phyloP scores from a whole-genome alignment of 208 protist genomes.

The Leishmania tropica region DNA sequence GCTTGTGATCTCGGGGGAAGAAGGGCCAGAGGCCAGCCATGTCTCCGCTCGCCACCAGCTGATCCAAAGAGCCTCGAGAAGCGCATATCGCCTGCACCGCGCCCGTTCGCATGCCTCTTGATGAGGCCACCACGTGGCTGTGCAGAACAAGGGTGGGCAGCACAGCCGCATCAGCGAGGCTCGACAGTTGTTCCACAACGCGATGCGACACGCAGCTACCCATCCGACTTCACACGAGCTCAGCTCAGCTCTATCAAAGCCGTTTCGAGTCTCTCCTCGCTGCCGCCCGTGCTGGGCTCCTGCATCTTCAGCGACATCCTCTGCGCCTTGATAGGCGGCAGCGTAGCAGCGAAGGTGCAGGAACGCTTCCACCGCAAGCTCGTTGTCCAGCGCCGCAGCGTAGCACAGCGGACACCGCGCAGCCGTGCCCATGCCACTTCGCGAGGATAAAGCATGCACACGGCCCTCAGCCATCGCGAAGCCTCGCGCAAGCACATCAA shows the following conservation, averaged over 20 bases:
- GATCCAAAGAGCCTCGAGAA: conserved; percentile 8
- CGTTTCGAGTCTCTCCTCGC: not conserved
- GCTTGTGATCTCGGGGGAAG: not conserved
- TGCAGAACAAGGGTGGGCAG: conserved; percentile 3
- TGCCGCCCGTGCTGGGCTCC: not conserved
- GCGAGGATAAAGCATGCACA: conserved; percentile 19
- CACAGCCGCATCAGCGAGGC: conserved; percentile 10
- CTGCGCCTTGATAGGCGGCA: conserved; percentile 22
- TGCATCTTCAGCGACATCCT: not conserved
- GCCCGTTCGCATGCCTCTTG: not conserved
- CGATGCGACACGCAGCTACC: conserved; percentile 31
- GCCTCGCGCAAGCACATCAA: conserved; percentile 40
- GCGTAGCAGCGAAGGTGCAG: conserved; percentile 35
- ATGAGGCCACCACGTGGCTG: not conserved
- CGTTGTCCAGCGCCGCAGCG: conserved; percentile 50
- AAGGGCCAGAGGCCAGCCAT: conserved; percentile 1
- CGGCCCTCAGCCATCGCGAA: conserved; percentile 30
- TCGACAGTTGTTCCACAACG: conserved; percentile 31
- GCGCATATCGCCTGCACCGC: not conserved
- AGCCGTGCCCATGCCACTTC: not conserved
- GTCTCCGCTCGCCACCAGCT: conserved; percentile 17
- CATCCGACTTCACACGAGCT: not conserved
- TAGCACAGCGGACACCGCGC: conserved; percentile 55
- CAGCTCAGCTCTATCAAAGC: not conserved
- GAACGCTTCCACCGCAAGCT: conserved; percentile 44